Percentiles rank a stretch among this genome's conserved stretches.
Conservation (phyloP, 23 red algal genomes). For the Gracilaria domingensis region DNA sequence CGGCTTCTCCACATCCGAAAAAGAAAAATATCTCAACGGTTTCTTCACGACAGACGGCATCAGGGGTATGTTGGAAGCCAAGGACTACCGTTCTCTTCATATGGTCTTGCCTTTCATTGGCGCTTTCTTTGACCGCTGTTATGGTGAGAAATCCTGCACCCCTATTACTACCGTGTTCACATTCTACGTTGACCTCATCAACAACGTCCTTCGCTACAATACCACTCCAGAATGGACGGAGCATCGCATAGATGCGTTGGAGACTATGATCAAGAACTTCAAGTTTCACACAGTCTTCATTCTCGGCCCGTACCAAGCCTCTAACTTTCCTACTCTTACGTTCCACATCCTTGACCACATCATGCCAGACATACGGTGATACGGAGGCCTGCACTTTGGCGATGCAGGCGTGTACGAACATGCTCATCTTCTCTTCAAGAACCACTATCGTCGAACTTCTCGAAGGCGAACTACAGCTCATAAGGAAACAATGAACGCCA, state of each 20-base stretch:
- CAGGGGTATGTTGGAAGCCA: constrained; percentile 32
- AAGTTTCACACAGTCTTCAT: neutral
- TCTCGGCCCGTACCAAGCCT: constrained; percentile 15
- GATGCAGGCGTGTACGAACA: constrained; percentile 36
- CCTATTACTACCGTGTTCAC: constrained; percentile 18
- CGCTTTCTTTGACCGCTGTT: constrained; percentile 34
- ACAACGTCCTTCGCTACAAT: neutral
- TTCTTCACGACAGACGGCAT: constrained; percentile 33
- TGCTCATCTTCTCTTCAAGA: constrained; percentile 35
- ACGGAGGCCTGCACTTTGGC: constrained; percentile 1
- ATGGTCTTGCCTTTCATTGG: constrained; percentile 56
- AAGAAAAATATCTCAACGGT: neutral
- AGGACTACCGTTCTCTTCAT: constrained; percentile 41
- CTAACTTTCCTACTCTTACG: neutral
- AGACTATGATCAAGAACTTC: neutral
- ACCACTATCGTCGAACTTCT: constrained; percentile 12
- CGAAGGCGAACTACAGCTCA: neutral
- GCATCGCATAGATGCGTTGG: neutral
- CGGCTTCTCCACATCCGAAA: constrained; percentile 35
- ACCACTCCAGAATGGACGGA: neutral
- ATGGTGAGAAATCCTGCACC: neutral
- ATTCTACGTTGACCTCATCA: constrained; percentile 25
- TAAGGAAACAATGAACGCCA: neutral
- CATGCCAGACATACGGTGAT: neutral
- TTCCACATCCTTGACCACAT: constrained; percentile 40